A percentile compares a stretch with the other conserved stretches of the same genome.
Conservation (phyloP, 768 basidiomycete species). For the Gloeophyllum trabeum region DNA sequence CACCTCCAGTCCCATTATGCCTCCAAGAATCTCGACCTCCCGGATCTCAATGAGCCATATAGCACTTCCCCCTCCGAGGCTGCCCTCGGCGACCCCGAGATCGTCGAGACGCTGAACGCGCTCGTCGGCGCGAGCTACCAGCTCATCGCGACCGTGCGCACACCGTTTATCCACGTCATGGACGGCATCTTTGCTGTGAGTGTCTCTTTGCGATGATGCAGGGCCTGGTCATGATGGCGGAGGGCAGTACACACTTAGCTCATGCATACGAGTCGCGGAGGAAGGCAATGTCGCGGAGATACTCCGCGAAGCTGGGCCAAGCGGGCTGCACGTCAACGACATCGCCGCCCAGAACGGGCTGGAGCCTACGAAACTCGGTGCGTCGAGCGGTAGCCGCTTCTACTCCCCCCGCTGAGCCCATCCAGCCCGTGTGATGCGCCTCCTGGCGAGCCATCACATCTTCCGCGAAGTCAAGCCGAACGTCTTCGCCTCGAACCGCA, state of each 20-base stretch:
- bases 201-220: too few relatives aligned
- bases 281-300: slow-evolving; percentile 7
- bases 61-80: slow-evolving; percentile 8
- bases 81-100: neutral
- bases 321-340: slow-evolving; percentile 1
- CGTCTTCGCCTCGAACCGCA: slow-evolving; percentile 26
- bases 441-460: slow-evolving; percentile 26
- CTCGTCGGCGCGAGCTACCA: neutral
- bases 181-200: neutral
- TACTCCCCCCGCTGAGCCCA: neutral
- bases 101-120: neutral
- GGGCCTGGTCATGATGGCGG: too few relatives aligned
- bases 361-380: neutral
- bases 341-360: neutral
- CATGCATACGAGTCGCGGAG: slow-evolving; percentile 4
- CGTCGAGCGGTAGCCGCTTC: neutral
- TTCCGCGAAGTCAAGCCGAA: slow-evolving; percentile 25
- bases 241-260: slow-evolving; percentile 5
- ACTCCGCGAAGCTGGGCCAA: slow-evolving; percentile 8
- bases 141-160: neutral
- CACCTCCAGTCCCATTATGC: neutral
- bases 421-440: slow-evolving; percentile 13
- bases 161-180: neutral
- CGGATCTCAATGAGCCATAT: neutral
- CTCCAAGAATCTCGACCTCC: neutral